Conservation (phyloP, 805 yeast genomes). For the Candida hispaniensis region DNA sequence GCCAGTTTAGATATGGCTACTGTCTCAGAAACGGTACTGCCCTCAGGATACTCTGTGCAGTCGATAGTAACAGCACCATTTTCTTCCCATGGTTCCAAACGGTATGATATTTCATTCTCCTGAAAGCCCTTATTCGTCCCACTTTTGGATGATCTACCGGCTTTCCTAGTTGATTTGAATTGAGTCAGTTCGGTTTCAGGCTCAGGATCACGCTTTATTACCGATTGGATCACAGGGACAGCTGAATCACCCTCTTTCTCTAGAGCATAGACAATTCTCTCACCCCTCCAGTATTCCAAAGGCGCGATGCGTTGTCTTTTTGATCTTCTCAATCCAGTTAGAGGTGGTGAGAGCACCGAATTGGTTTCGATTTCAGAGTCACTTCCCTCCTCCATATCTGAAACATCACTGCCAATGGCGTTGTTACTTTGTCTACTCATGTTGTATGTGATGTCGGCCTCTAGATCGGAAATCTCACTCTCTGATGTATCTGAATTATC, state of each 20-base stretch:
- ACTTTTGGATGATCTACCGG: too few species aligned
- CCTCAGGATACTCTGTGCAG: conserved; percentile 2
- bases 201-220: background rate
- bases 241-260: conserved; percentile 17
- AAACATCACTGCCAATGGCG: too few species aligned
- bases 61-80: background rate
- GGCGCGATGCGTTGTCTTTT: conserved; percentile 58
- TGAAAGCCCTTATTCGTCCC: too few species aligned
- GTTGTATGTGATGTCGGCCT: too few species aligned
- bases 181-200: background rate
- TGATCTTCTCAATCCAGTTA: conserved; percentile 39
- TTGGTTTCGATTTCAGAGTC: too few species aligned
- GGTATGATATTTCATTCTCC: too few species aligned
- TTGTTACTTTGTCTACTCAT: too few species aligned
- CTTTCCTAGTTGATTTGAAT: background rate
- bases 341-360: conserved; percentile 7
- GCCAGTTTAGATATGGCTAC: conserved; percentile 2
- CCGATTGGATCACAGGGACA: conserved; percentile 2
- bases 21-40: background rate
- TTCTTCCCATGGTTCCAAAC: background rate
- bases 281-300: conserved; percentile 77
- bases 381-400: too few species aligned
- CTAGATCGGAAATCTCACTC: too few species aligned
- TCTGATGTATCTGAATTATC: too few species aligned
- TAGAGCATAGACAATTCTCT: conserved; percentile 49